phyloP scores from a whole-genome alignment of 306 rosid genomes.

The Corylus heterophylla region DNA sequence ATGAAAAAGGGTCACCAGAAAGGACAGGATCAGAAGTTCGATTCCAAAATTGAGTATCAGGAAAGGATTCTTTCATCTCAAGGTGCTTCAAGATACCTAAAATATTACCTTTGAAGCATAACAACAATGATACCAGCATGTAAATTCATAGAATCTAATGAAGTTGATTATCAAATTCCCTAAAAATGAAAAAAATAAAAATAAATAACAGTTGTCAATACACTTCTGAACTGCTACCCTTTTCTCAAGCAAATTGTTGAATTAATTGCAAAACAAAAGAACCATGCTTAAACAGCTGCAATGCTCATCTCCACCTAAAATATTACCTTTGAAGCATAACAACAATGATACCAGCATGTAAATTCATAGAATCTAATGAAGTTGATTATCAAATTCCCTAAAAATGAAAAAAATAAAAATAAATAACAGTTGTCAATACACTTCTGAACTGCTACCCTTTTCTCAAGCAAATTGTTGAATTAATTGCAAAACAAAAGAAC shows the following conservation, averaged over 20 bases:
- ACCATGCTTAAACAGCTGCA: not conserved
- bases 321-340: slow-evolving; percentile 51
- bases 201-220: not conserved
- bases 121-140: slow-evolving; percentile 18
- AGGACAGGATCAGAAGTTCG: slow-evolving; percentile 85
- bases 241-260: not conserved
- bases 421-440: not conserved
- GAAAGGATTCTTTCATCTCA: slow-evolving; percentile 40
- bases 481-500: not conserved
- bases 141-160: not conserved
- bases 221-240: not conserved
- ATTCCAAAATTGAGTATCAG: slow-evolving; percentile 71
- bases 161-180: not conserved
- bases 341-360: slow-evolving; percentile 14
- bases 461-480: not conserved
- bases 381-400: not conserved
- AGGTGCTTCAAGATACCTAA: slow-evolving; percentile 53
- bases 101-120: slow-evolving; percentile 54
- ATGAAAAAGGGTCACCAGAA: slow-evolving; percentile 80
- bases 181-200: not conserved
- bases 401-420: not conserved
- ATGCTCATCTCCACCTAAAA: slow-evolving; percentile 25
- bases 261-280: slow-evolving; percentile 1
- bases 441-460: not conserved
- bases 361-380: not conserved